Evolutionary conservation across 306 rosid genomes (phyloP).

Genomic region (Trifolium repens): DNA sequence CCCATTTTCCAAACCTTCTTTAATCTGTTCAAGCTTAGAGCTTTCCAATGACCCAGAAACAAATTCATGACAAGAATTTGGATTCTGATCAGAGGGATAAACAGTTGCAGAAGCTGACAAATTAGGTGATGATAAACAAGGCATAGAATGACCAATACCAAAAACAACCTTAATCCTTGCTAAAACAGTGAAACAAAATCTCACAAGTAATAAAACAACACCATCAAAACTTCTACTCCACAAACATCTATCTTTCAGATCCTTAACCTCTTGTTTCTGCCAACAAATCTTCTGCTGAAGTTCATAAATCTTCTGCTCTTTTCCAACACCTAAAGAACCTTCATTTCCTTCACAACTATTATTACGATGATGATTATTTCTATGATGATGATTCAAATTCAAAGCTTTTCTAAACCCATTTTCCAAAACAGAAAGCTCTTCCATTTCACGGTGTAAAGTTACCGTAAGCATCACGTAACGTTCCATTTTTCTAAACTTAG

Average conservation of each 20-base stretch:
- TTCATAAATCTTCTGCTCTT: slow-evolving; percentile 65
- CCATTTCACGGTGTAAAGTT: slow-evolving; percentile 69
- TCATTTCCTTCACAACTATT: slow-evolving; percentile 30
- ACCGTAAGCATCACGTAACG: slow-evolving; percentile 75
- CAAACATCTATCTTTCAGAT: slow-evolving; percentile 68
- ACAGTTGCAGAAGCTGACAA: slow-evolving; percentile 77
- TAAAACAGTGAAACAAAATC: slow-evolving; percentile 70
- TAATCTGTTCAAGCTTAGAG: slow-evolving; percentile 23
- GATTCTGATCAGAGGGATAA: slow-evolving; percentile 71
- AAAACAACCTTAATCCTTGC: slow-evolving; percentile 81
- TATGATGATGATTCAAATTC: slow-evolving; percentile 24
- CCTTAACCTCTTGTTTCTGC: slow-evolving; percentile 86
- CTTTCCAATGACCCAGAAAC: slow-evolving; percentile 58
- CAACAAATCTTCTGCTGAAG: slow-evolving; percentile 84
- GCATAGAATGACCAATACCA: slow-evolving; percentile 57
- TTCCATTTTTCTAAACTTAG: slow-evolving; percentile 68
- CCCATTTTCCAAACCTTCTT: slow-evolving; percentile 35
- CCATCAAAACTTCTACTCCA: slow-evolving; percentile 79
- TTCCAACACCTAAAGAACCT: slow-evolving; percentile 13
- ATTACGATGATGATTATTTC: neutral
- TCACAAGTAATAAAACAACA: slow-evolving; percentile 61
- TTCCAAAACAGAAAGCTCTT: slow-evolving; percentile 68
- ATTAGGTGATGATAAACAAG: slow-evolving; percentile 64
- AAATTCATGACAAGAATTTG: slow-evolving; percentile 42
- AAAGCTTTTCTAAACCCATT: slow-evolving; percentile 52